Base-by-base conservation (phyloP, 2,329 filamentous ascomycete species). In the Phaeosphaeriaceae sp. region DNA sequence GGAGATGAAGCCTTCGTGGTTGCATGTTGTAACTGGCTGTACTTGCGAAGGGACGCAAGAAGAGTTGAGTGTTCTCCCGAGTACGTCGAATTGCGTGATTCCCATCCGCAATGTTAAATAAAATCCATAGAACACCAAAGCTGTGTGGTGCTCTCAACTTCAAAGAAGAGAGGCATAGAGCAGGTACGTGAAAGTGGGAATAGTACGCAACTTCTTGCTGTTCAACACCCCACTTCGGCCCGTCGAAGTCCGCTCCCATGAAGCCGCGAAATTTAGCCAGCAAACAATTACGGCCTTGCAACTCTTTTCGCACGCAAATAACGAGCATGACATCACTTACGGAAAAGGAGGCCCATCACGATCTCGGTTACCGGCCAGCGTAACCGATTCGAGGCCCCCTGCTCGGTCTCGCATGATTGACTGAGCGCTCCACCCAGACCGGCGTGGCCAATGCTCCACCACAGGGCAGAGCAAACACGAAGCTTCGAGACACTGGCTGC, bases 401-500 rank as follows among this genome's bases (percentile, higher is more conserved):
- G 40, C 25, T 22, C 6, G 36, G 36, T 19, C 21, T 17, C 33
- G 48, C 48, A 51, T 52, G 25, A 45, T 45, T 24, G 13, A 24
- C 15, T 15, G 36, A 40, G 17, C 17, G 36, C 40, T 48, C 54
- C 48, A 51, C 36, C 41, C 15, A 22, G 25, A 21, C 20, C 46
- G 53, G 36, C 36, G 36, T 40, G 36, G 36, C 36, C 36, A 40
- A 40, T 40, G 36, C 36, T 40, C 36, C 36, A 40, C 36, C 36
- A 40, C 36, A 40, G 36, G 13, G 36, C 36, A 40, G n/a, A 53
- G 51, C 24, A 41, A 41, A 49, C 46, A 48, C 44, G 53, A 58
- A 54, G 25, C 48, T 54, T 54, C 48, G 51, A 57, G 45, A 65
- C 56, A 63, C 24, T 49, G 45, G 36, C 33, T 44, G 21, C 24